phyloP scores from a whole-genome alignment of 164 flowering plant genomes.

The Malania oleifera region DNA sequence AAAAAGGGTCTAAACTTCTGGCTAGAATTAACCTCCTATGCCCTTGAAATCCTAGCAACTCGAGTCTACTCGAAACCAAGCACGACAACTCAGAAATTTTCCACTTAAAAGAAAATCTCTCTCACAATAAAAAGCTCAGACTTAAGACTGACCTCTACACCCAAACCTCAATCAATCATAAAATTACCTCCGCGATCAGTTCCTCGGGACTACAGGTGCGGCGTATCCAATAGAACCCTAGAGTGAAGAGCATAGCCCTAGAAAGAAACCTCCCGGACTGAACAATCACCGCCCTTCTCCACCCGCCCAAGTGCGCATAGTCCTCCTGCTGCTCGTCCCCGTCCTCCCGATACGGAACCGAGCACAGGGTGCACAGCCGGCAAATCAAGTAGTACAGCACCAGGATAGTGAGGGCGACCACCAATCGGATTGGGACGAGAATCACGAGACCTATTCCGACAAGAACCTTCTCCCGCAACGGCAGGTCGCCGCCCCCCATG shows the following conservation, averaged over 20 bases:
- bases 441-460: conserved; percentile 56
- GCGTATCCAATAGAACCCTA: conserved; percentile 60
- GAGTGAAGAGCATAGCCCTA: conserved; percentile 45
- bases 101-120: not conserved
- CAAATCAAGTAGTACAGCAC: conserved; percentile 52
- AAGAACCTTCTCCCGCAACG: conserved; percentile 58
- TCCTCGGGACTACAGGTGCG: conserved; percentile 18
- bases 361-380: conserved; percentile 59
- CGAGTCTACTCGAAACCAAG: no score
- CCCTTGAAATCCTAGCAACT: no score
- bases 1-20: no score
- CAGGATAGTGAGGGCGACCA: conserved; percentile 33
- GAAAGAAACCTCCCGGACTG: conserved; percentile 46
- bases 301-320: conserved; percentile 83
- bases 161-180: no score
- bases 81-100: not conserved
- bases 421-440: conserved; percentile 62
- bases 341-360: conserved; percentile 42
- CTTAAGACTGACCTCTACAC: no score
- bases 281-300: conserved; percentile 52
- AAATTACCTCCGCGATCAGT: conserved; percentile 21
- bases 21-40: not conserved
- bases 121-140: not conserved
- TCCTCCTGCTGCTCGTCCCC: conserved; percentile 61
- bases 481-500: conserved; percentile 83